Evolutionary conservation across 306 rosid species (phyloP).

Genomic region (Sechiopsis laciniata): DNA sequence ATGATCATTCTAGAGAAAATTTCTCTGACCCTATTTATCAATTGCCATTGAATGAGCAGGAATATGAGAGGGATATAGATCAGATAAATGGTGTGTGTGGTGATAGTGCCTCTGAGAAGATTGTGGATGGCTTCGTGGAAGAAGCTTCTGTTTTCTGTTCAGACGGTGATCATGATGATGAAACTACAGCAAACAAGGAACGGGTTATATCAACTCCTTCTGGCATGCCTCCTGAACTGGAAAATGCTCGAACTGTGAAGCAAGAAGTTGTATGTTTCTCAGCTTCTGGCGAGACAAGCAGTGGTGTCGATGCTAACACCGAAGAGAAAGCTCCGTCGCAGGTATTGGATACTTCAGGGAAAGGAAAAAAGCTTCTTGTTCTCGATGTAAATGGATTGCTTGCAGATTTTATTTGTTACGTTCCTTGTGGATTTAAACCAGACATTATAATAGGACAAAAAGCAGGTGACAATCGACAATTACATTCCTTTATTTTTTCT

Average conservation of each 20-base stretch:
- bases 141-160: conserved; percentile 13
- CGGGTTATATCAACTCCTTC: conserved; percentile 17
- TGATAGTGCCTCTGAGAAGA: conserved; percentile 19
- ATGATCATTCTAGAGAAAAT: conserved; percentile 1
- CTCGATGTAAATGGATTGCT: conserved; percentile 91
- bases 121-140: conserved; percentile 14
- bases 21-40: background rate
- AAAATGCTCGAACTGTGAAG: conserved; percentile 25
- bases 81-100: conserved; percentile 23
- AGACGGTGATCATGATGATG: conserved; percentile 21
- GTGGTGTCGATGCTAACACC: conserved; percentile 25
- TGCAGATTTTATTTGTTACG: conserved; percentile 50
- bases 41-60: background rate
- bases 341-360: conserved; percentile 9
- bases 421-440: conserved; percentile 26
- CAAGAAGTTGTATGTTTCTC: conserved; percentile 28
- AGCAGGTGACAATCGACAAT: conserved; percentile 44
- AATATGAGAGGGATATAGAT: background rate
- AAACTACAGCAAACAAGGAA: conserved; percentile 21
- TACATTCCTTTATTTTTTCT: conserved; percentile 1
- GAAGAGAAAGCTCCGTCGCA: conserved; percentile 28
- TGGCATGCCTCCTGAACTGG: conserved; percentile 25
- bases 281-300: conserved; percentile 16
- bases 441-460: conserved; percentile 35
- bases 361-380: conserved; percentile 70